These are phyloP conservation scores for Dinochytrium kinnereticum DNA, from an alignment of 371 early-diverging fungal genomes.

Conservation along the genomic window DNA sequence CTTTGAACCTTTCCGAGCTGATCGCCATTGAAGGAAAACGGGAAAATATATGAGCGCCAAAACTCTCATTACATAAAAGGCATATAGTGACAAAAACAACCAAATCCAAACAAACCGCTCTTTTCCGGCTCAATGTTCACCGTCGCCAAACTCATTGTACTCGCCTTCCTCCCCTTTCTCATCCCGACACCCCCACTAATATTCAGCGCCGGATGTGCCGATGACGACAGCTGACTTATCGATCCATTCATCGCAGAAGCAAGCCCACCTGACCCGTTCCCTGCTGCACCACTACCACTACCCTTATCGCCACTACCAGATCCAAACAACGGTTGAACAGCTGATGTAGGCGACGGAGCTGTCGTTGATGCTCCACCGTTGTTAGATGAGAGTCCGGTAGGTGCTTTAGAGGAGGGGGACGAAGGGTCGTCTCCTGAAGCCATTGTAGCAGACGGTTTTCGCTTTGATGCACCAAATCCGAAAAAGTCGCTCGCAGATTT, in stretches of 20 bases:
- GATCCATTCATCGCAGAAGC: neutral
- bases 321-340: neutral
- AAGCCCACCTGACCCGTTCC: constrained; percentile 1
- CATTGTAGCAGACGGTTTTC: neutral
- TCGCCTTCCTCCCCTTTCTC: constrained; percentile 30
- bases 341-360: neutral
- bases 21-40: no score
- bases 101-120: neutral
- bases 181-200: constrained; percentile 34
- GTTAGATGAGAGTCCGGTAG: no score
- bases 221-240: neutral
- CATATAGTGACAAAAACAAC: no score
- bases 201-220: constrained; percentile 14
- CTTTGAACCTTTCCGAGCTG: constrained; percentile 7
- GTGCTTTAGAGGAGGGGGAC: neutral
- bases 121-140: neutral
- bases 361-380: neutral
- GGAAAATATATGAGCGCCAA: no score
- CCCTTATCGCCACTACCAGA: neutral
- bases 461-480: constrained; percentile 6
- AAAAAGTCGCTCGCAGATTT: neutral
- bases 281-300: neutral
- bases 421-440: neutral
- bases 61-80: no score
- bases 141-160: constrained; percentile 2